Conservation (phyloP, 345 rosid genomes). For the Hypericum androsaemum region DNA sequence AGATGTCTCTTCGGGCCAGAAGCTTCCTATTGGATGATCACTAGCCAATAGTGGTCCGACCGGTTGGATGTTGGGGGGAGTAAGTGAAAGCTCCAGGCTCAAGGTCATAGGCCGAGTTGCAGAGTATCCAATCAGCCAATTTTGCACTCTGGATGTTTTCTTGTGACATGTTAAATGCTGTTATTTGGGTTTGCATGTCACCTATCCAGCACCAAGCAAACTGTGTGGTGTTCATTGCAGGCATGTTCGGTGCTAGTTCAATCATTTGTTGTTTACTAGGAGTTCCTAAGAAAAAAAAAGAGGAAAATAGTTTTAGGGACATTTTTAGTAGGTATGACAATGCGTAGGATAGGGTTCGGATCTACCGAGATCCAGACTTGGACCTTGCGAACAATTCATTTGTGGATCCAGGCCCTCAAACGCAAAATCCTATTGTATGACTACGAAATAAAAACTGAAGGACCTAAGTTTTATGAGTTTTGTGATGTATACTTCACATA, state of each 20-base stretch:
- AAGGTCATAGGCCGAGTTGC: slow-evolving; percentile 2
- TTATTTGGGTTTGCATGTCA: not conserved
- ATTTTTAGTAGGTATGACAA: no score
- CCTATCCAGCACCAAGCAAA: not conserved
- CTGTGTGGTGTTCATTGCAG: not conserved
- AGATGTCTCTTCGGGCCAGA: not conserved
- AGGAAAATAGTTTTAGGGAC: no score
- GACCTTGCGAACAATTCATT: no score
- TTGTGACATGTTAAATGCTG: not conserved
- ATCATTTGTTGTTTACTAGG: not conserved
- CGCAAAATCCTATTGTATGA: no score
- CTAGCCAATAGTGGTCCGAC: slow-evolving; percentile 2
- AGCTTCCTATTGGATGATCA: not conserved
- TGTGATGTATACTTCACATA: no score
- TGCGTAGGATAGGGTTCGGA: no score
- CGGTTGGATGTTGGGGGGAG: not conserved
- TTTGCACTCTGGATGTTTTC: not conserved
- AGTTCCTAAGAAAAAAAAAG: no score
- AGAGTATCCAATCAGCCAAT: not conserved
- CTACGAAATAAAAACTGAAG: no score
- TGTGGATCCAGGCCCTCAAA: no score
- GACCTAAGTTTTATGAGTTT: no score
- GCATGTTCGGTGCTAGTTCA: not conserved
- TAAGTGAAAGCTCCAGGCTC: slow-evolving; percentile 2
- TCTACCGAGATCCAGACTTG: no score